Base-by-base conservation (phyloP, 1,139 yeast species). In the Yamadazyma diddensiae region DNA sequence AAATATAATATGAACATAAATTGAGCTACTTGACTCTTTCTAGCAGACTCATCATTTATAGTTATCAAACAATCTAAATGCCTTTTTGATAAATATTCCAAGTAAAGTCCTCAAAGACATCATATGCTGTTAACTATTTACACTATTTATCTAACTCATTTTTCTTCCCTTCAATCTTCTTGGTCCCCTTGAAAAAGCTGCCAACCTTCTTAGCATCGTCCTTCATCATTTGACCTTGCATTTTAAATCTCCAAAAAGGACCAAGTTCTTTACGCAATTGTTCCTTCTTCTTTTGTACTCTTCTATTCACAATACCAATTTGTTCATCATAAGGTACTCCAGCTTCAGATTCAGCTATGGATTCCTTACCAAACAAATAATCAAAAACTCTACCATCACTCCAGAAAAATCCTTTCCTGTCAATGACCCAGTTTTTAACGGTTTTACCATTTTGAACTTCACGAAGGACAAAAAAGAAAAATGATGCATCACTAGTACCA, bases 301-400 rank as follows among this genome's bases (percentile, higher is more conserved):
- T 69, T 24, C 60, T 47, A 42, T 62, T 60, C 29, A 69, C 51
- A 8, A 66, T 61, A 6, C 72, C 73, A 36, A 67, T 52, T 43
- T 69, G 72, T 41, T 65, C 70, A 46, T 83, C 90, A 46, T 82
- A 80, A 3, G 84, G 78, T 36, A 81, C 66, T 1, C 92, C 92
- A 28, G 77, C 79, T 54, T 84, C 92, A 3, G 94, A 88, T 37
- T 74, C 83, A 14, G 79, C 82, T 15, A 85, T 53, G 1, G 85
- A 60, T 52, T 85, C 94, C 48, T 83, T 81, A 20, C 94, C 94
- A 49, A 86, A 82, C 18, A 86, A 50, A 35, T 77, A 75, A 56
- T 86, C 95, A 58, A 81, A 82, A 2, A 86, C 83, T 38, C 95
- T 68, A 6, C 95, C 95, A 54, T 86, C 95, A 21, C 92, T 87